Evolutionary conservation across 1,284 basidiomycete species (phyloP).

Genomic region (Tilletia walkeri): DNA sequence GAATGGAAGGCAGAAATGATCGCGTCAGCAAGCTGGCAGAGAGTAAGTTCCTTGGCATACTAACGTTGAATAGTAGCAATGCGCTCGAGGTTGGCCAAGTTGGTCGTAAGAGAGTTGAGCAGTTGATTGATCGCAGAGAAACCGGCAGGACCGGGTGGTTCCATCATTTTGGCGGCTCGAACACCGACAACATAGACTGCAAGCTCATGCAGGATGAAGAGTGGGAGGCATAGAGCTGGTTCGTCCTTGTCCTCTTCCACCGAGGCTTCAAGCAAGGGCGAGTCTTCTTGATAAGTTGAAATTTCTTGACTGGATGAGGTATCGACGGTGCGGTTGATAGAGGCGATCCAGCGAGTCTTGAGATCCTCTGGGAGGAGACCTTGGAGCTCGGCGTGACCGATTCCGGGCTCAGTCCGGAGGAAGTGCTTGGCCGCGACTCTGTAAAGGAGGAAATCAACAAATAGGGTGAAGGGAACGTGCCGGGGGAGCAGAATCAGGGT

Average conservation of each 20-base stretch:
- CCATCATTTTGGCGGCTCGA: conserved; percentile 28
- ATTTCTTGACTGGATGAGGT: not conserved
- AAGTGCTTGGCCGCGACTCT: conserved; percentile 15
- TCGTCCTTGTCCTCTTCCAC: conserved; percentile 4
- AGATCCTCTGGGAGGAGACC: conserved; percentile 9
- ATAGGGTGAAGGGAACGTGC: too few species aligned
- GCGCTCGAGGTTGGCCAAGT: conserved; percentile 79
- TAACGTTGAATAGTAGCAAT: conserved; percentile 37
- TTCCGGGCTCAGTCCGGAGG: conserved; percentile 7
- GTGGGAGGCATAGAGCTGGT: conserved; percentile 20
- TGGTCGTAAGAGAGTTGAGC: conserved; percentile 70
- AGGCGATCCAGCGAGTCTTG: not conserved
- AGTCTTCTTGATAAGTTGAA: conserved; percentile 4
- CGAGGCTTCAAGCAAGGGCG: conserved; percentile 13
- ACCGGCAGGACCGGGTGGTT: conserved; percentile 35
- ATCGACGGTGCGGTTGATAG: conserved; percentile 2
- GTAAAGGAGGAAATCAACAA: not conserved
- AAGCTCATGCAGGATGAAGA: conserved; percentile 30
- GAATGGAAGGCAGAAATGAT: conserved; percentile 14
- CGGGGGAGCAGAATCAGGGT: not conserved
- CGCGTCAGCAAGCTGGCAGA: not conserved
- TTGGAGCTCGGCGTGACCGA: conserved; percentile 15
- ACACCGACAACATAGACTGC: conserved; percentile 29
- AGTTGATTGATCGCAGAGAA: conserved; percentile 29
- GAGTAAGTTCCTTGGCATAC: not conserved